Evolutionary conservation across 2,329 filamentous ascomycete genomes (phyloP).

Genomic region (Bertia moriformis): DNA sequence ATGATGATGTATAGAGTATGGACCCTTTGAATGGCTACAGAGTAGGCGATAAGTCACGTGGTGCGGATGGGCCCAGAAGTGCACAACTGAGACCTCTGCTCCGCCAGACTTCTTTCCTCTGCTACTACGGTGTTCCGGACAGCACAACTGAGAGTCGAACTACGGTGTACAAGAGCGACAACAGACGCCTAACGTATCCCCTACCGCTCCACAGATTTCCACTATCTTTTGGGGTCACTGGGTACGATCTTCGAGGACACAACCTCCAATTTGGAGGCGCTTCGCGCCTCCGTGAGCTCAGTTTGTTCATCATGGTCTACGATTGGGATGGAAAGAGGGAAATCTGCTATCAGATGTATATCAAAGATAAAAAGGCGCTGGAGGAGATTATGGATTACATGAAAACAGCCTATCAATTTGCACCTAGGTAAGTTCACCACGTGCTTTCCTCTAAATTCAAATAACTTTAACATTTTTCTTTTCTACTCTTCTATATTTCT

Average conservation of each 20-base stretch:
- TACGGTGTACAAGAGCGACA: constrained; percentile 1
- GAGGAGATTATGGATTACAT: constrained; percentile 65
- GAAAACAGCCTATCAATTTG: constrained; percentile 48
- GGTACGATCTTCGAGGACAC: too few species aligned
- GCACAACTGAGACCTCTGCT: background rate
- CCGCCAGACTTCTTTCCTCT: background rate
- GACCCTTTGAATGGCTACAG: too few species aligned
- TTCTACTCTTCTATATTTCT: too few species aligned
- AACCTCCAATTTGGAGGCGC: too few species aligned
- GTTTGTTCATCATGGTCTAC: constrained; percentile 22
- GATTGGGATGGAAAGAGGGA: constrained; percentile 54
- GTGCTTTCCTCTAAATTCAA: background rate
- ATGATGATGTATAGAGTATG: too few species aligned
- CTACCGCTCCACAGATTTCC: too few species aligned
- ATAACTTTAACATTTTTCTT: background rate
- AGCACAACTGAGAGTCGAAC: background rate
- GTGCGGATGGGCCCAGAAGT: too few species aligned
- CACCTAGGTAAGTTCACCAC: constrained; percentile 43
- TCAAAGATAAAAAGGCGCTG: constrained; percentile 58
- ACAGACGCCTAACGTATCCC: constrained; percentile 1
- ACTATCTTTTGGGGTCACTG: too few species aligned
- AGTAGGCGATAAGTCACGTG: too few species aligned
- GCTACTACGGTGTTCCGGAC: background rate
- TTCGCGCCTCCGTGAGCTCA: too few species aligned
- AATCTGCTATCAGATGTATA: constrained; percentile 58